These are phyloP conservation scores for Sarocladium kiliense DNA, from an alignment of 2,329 filamentous ascomycete species.

Conservation along the genomic window DNA sequence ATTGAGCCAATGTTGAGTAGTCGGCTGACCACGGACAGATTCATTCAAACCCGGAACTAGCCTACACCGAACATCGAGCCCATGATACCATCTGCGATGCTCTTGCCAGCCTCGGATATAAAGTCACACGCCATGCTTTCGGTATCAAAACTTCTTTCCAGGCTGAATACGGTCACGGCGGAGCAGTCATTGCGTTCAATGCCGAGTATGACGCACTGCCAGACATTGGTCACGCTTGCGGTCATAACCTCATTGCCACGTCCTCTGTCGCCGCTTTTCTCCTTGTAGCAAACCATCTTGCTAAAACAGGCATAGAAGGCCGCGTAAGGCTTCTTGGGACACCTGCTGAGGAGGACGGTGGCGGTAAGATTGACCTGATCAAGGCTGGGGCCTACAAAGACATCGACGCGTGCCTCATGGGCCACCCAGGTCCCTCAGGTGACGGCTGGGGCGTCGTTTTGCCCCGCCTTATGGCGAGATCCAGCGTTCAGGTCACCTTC, in stretches of 20 bases:
- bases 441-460: constrained; percentile 11
- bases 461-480: constrained; percentile 9
- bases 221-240: constrained; percentile 30
- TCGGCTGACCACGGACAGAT: too few relatives aligned
- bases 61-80: constrained; percentile 23
- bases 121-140: neutral
- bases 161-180: neutral
- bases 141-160: neutral
- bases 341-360: constrained; percentile 36
- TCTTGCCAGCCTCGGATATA: constrained; percentile 11
- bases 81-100: constrained; percentile 19
- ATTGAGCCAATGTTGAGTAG: too few relatives aligned
- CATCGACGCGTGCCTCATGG: constrained; percentile 12
- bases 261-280: constrained; percentile 28
- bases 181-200: constrained; percentile 34
- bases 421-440: constrained; percentile 5
- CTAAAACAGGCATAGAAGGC: constrained; percentile 20
- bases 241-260: constrained; percentile 24
- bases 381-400: constrained; percentile 19
- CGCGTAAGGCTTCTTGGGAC: constrained; percentile 34
- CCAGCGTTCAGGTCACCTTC: constrained; percentile 22
- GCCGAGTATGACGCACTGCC: constrained; percentile 33
- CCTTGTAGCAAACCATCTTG: constrained; percentile 22
- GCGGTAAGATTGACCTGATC: constrained; percentile 38
- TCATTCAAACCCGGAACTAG: constrained; percentile 22